Evolutionary conservation across 1,139 yeast genomes (phyloP), one percentile per base, ranked within the genome.

Genomic region (Yamadazyma blattariae): DNA sequence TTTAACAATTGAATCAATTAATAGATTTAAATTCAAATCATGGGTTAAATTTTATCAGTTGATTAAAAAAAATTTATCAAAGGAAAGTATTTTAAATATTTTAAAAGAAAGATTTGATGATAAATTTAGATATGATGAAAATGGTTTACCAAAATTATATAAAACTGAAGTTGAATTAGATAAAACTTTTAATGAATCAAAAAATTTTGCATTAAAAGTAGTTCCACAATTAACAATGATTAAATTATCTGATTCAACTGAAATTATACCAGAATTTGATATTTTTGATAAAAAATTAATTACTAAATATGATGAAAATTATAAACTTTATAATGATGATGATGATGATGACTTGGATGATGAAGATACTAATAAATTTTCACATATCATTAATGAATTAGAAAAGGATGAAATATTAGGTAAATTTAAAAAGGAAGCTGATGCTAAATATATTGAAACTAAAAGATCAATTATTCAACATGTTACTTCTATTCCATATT

Each of bases 141-240:
- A 81, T 44, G 95, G 94, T 5, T 63, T 88, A 27, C 98, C 98
- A 6, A 74, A 79, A 34, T 71, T 90, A 32, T 92, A 95, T 83
- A 81, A 79, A 45, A 80, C 79, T 39, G 76, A 82, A 27, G 70
- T 68, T 29, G 95, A 90, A 50, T 75, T 92, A 37, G 95, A 89
- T 41, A 59, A 63, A 3, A 74, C 74, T 19, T 90, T 80, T 50
- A 67, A 69, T 38, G 57, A 62, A 14, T 80, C 96, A 2, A 80
- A 78, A 42, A 69, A 70, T 2, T 56, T 63, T 33, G 79, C 96
- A 0, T 54, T 82, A 38, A 58, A 61, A 9, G 57, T 81, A 1
- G 58, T 88, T 25, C 88, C 92, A 3, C 54, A 78, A 7, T 69
- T 84, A 29, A 64, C 87, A 0, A 51, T 67, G 13, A 89, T 92